Evolutionary conservation across 192 early-diverging fungal genomes (phyloP).

Genomic region (Linnemannia zychae): DNA sequence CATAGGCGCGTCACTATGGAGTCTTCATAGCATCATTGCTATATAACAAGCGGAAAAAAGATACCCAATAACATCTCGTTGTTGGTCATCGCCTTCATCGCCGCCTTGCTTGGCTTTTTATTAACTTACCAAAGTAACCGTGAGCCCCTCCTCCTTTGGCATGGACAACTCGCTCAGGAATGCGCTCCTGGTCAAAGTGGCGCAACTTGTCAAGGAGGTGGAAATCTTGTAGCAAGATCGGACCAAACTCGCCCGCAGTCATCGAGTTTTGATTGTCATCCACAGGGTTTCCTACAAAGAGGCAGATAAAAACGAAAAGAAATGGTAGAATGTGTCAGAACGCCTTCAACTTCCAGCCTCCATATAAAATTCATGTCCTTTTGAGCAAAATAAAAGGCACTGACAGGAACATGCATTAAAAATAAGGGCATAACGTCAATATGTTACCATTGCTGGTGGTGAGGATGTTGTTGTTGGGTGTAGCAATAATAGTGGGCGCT

Average conservation of each 20-base stretch:
- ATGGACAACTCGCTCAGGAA: constrained; percentile 83
- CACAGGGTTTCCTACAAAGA: constrained; percentile 69
- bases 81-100: background rate
- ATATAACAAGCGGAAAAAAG: too few species aligned
- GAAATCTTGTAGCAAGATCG: constrained; percentile 78
- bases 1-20: background rate
- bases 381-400: too few species aligned
- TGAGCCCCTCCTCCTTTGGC: constrained; percentile 83
- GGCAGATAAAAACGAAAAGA: background rate
- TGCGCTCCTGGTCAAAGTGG: constrained; percentile 82
- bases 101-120: background rate
- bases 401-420: too few species aligned
- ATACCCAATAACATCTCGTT: too few species aligned
- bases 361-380: too few species aligned
- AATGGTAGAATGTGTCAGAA: background rate
- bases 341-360: too few species aligned
- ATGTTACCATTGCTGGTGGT: constrained; percentile 55
- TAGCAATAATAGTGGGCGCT: constrained; percentile 49
- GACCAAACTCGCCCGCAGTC: constrained; percentile 73
- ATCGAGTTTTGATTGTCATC: constrained; percentile 78
- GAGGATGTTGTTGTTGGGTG: constrained; percentile 40
- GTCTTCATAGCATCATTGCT: background rate
- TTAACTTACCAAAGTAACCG: constrained; percentile 69
- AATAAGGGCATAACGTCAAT: too few species aligned
- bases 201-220: constrained; percentile 80